Base-by-base conservation (phyloP, 768 basidiomycete genomes). In the Mycena alexandri region DNA sequence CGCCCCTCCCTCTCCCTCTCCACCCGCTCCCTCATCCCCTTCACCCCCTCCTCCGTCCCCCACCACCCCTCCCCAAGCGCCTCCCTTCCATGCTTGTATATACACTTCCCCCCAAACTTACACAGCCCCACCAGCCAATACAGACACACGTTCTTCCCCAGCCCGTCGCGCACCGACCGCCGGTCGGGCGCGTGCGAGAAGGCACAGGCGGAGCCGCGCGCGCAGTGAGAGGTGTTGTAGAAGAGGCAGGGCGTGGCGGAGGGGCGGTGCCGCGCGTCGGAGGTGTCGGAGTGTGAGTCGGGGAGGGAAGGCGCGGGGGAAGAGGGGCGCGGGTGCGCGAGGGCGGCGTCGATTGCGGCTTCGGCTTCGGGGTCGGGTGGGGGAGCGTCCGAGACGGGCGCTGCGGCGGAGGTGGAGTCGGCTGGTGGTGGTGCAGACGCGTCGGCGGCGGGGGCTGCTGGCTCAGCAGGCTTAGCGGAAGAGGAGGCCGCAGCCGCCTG, bases 91-190 rank as follows among this genome's bases (percentile, higher is more conserved):
- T 84, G 83, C 59, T 74, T 53, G 59, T 84, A 83, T 11, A 71
- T 74, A 68, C 82, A 84, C 36, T 72, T 74, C 10, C 68, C 63
- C 34, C 74, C 74, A 69, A 79, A 82, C 64, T 75, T 76, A 76
- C 83, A 82, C 6, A 61, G 41, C 11, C 74, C 77, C 17, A 82
- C 68, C 22, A 83, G 68, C 66, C 73, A 79, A 67, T 76, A 77
- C 10, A 77, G 43, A 65, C 82, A 84, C 19, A 84, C 82, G 58
- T 84, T 84, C 56, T 79, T 76, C 6, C 82, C 81, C 21, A 73
- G 47, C 2, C 56, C 61, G 42, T 73, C 72, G 24, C 72, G 54
- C 44, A 69, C 67, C 38, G 68, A 67, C 43, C 66, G 63, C 61
- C 63, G 51, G 55, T 73, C 72, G 19, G 68, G 61, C 29, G 72